Percentiles rank a stretch among this genome's conserved stretches.
Conservation (phyloP, 495 filamentous ascomycete genomes). For the Tuber magnatum region DNA sequence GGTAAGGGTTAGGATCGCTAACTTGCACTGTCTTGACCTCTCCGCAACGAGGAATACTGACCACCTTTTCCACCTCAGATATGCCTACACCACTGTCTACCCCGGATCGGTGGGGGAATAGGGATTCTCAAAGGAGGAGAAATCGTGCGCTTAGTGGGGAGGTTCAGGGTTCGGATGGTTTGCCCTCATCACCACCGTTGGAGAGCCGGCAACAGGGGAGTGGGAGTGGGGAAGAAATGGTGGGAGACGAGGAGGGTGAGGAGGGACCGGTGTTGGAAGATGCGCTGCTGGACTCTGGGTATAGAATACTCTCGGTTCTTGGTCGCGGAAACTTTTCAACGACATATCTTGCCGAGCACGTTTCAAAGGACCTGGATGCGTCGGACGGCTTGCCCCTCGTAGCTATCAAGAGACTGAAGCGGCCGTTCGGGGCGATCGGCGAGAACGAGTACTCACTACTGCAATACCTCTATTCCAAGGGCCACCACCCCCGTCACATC, state of each 20-base stretch:
- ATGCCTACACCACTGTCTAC: constrained; percentile 10
- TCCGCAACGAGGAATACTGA: not conserved
- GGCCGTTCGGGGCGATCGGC: constrained; percentile 22
- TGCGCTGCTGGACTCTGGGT: constrained; percentile 19
- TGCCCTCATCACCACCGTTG: not conserved
- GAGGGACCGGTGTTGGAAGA: constrained; percentile 10
- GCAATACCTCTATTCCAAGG: constrained; percentile 25
- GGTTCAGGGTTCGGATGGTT: not conserved
- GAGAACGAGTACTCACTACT: constrained; percentile 34
- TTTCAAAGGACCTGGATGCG: constrained; percentile 17
- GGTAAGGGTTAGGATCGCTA: not conserved
- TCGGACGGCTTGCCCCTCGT: constrained; percentile 15
- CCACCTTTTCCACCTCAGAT: constrained; percentile 2
- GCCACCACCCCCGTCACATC: constrained; percentile 20
- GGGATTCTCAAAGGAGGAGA: not conserved
- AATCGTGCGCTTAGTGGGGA: not conserved
- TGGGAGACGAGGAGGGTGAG: not conserved
- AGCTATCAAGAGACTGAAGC: constrained; percentile 33
- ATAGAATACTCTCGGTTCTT: constrained; percentile 24
- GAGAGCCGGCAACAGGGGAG: not conserved
- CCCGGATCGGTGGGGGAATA: not conserved
- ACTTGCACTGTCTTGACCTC: not conserved
- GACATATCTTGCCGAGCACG: constrained; percentile 30
- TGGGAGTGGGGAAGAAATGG: not conserved
- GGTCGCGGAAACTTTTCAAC: constrained; percentile 34